Percentiles rank a stretch among this genome's conserved stretches.
Conservation (phyloP, 768 basidiomycete genomes). For the Cyclocybe cylindracea region DNA sequence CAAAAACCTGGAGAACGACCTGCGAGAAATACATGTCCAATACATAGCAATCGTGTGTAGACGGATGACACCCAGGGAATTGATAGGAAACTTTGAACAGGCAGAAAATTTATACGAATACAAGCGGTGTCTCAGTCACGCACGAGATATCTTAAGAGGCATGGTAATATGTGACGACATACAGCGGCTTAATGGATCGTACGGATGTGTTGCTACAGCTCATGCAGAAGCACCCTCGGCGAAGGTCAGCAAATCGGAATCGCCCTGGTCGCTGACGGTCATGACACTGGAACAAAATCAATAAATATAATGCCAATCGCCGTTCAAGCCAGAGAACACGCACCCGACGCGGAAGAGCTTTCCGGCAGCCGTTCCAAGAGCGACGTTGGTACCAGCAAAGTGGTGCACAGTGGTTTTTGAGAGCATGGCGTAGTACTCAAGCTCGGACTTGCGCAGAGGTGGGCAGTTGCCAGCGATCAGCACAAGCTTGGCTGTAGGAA, state of each 20-base stretch:
- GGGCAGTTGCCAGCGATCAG: conserved; percentile 99
- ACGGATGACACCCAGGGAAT: too few relatives aligned
- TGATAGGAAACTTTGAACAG: too few relatives aligned
- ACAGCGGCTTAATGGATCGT: conserved; percentile 3
- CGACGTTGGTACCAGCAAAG: conserved; percentile 96
- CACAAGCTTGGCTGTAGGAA: conserved; percentile 86
- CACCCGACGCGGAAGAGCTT: conserved; percentile 99
- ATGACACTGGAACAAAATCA: conserved; percentile 67
- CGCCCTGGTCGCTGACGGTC: conserved; percentile 95
- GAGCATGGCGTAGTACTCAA: conserved; percentile 99
- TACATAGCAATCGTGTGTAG: too few relatives aligned
- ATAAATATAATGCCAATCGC: conserved; percentile 19
- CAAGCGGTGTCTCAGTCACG: too few relatives aligned
- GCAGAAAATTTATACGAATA: too few relatives aligned
- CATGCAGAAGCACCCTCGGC: conserved; percentile 71
- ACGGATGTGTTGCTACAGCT: conserved; percentile 24
- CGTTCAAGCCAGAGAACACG: conserved; percentile 4
- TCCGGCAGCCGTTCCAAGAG: conserved; percentile 97
- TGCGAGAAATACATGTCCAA: too few relatives aligned
- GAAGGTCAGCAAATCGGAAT: conserved; percentile 91
- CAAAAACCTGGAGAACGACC: too few relatives aligned
- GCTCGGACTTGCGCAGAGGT: conserved; percentile 97
- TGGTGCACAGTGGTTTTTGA: conserved; percentile 99
- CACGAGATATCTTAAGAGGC: too few relatives aligned
- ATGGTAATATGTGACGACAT: background rate